Base-by-base conservation (phyloP, 202 grass and related monocot genomes). In the Thinopyrum obtusiflorum region DNA sequence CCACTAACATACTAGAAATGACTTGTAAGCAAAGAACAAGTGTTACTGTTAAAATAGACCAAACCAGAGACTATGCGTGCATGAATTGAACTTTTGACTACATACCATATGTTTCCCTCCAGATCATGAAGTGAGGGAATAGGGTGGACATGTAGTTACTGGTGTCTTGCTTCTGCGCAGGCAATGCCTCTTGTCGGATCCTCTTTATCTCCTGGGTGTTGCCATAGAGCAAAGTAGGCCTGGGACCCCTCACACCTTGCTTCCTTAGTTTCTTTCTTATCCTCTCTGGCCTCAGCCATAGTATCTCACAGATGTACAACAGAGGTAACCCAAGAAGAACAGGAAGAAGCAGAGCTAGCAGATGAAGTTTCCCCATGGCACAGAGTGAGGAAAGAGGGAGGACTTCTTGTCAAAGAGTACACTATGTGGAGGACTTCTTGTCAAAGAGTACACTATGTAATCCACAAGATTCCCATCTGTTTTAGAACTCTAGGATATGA, bases 21-120 rank as follows among this genome's bases (percentile, higher is more conserved):
- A 37, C 2, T 44, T 44, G 18, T 21, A 44, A 44, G 42, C 37
- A 73, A 25, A 71, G 36, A 71, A 73, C 37, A 73, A 8, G 7
- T 49, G 44, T 49, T 73, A 28, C 7, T 27, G 21, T 73, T 9
- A 73, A 26, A 15, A 7, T 42, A 72, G 11, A 25, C n/a, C 21
- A 24, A 14, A 42, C 13, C 8, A 21, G 42, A 44, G 68, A 2
- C n/a, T 27, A 2, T 47, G 40, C 6, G 18, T 13, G 46, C 42
- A 51, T 17, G 40, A 13, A 20, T 74, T 42, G 24, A 49, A 49
- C 24, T 51, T 74, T 26, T 51, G 24, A 51, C 27, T 74, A 49
- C 71, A 74, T 74, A 74, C 71, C 71, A 74, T 74, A 74, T 74
- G 24, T 74, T 74, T 74, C 8, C 28, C 39, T 74, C 71, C 71